These are phyloP conservation scores for Boletus rex-veris DNA, from an alignment of 768 basidiomycete species.

Conservation along the genomic window DNA sequence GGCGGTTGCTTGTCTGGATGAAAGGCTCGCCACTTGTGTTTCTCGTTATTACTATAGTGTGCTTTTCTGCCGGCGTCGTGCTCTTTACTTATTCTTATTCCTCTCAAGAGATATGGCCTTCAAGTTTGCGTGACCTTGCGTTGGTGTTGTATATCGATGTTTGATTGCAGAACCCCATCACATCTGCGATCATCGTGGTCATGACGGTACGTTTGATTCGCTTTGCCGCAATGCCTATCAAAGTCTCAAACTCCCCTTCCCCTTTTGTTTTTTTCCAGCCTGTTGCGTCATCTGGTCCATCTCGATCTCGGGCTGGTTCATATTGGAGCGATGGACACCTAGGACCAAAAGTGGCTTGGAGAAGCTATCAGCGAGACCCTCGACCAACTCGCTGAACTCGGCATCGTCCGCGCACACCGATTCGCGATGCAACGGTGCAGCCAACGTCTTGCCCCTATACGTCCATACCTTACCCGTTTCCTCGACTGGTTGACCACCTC, in stretches of 20 bases:
- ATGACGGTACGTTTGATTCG: too few relatives aligned
- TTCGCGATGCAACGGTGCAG: slow-evolving; percentile 23
- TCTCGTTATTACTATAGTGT: slow-evolving; percentile 60
- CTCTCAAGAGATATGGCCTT: too few relatives aligned
- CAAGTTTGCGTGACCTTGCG: too few relatives aligned
- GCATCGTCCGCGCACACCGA: slow-evolving; percentile 26
- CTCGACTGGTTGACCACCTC: slow-evolving; percentile 9
- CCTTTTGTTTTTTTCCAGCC: too few relatives aligned
- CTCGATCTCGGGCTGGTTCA: too few relatives aligned
- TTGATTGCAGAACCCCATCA: slow-evolving; percentile 18
- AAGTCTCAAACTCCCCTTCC: too few relatives aligned
- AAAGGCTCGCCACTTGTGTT: slow-evolving; percentile 80
- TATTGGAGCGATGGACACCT: slow-evolving; percentile 11
- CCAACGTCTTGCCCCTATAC: slow-evolving; percentile 7
- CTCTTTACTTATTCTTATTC: slow-evolving; percentile 12
- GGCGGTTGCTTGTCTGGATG: slow-evolving; percentile 72
- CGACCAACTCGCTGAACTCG: slow-evolving; percentile 15
- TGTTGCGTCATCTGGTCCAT: too few relatives aligned
- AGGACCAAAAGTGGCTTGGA: slow-evolving; percentile 31
- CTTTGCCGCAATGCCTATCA: too few relatives aligned
- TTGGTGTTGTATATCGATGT: too few relatives aligned
- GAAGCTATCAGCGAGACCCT: slow-evolving; percentile 34
- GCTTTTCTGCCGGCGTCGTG: too few relatives aligned
- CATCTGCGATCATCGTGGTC: too few relatives aligned
- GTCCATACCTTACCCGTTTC: slow-evolving; percentile 7